Evolutionary conservation across 306 rosid species (phyloP), one percentile per base, ranked within the genome.

Genomic region (Nissolia schottii): DNA sequence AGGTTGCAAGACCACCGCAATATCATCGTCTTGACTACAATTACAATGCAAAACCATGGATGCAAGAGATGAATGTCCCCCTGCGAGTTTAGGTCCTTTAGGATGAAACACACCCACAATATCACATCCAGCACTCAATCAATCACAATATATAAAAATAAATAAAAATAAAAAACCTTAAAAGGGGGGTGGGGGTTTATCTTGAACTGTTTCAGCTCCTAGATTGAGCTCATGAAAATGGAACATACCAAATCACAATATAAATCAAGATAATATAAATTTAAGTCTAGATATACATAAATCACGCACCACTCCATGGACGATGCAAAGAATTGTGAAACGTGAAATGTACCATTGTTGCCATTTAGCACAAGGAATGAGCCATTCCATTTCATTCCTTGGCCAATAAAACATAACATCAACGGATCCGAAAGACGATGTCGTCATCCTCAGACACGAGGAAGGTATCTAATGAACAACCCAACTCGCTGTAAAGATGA

Each of bases 361-460:
- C 29, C 19, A 27, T 35, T 5, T 6, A 59, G 28, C 65, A 20
- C 14, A 58, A 73, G 60, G 67, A 80, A 51, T 14, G 57, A 14
- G 3, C 4, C 7, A 34, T 15, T 29, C 1, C 1, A 13, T 49
- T 20, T 29, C 66, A 51, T 40, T 63, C 55, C 71, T 61, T 62
- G 40, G 71, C 15, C 18, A 34, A 67, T 57, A 73, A 22, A 22
- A 72, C 18, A 66, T 1, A 1, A 51, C 34, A 56, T 6, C 64
- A 65, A 74, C 64, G 78, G 80, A 43, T 67, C 20, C 27, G 13
- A 55, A 53, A n/a, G 22, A 20, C 28, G 20, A 45, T 84, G 2
- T 84, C 1, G 83, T 80, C 85, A 84, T 16, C 85, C 77, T 77
- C 70, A 77, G 83, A 80, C 88, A 74, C 88, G 76, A 84, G 83